A percentile compares a stretch with the other conserved stretches of the same genome.
Evolutionary conservation across 116 monocot genomes (phyloP).

Genomic region (Trichopus zeylanicus): DNA sequence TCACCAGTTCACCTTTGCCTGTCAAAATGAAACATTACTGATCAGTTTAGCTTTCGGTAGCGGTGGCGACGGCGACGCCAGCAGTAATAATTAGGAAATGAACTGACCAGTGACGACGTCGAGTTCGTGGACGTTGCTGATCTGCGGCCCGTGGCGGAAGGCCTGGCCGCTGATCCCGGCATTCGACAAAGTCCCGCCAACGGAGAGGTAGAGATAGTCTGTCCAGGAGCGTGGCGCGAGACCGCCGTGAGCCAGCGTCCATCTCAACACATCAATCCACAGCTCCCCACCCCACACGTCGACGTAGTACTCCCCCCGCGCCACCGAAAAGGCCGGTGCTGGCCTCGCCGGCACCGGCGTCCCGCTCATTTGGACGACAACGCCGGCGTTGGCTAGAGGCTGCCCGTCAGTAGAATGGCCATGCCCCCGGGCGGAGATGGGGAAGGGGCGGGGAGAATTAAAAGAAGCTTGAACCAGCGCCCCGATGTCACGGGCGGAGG

Average conservation of each 20-base stretch:
- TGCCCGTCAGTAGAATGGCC: conserved; percentile 69
- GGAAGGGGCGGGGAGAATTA: conserved; percentile 14
- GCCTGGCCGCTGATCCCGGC: conserved; percentile 66
- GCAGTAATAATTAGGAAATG: no score
- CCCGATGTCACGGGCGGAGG: conserved; percentile 23
- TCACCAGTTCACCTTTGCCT: conserved; percentile 54
- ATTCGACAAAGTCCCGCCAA: conserved; percentile 66
- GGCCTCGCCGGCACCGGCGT: neutral
- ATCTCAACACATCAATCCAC: conserved; percentile 56
- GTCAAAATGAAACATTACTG: neutral
- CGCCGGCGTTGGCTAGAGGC: conserved; percentile 39
- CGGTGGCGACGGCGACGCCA: neutral
- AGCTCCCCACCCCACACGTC: conserved; percentile 60
- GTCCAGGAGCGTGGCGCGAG: conserved; percentile 70
- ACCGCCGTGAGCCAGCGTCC: conserved; percentile 39
- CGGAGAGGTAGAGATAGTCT: conserved; percentile 53
- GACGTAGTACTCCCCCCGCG: conserved; percentile 26
- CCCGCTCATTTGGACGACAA: conserved; percentile 50
- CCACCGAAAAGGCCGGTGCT: conserved; percentile 28
- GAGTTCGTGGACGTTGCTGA: conserved; percentile 43
- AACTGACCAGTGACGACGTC: conserved; percentile 54
- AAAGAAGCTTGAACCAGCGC: conserved; percentile 18
- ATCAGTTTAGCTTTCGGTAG: no score
- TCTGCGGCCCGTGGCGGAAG: conserved; percentile 60
- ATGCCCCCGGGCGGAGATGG: conserved; percentile 61